A percentile compares a stretch with the other conserved stretches of the same genome.
These are phyloP conservation scores for Fusarium xyrophilum DNA, from an alignment of 2,329 filamentous ascomycete genomes.

Conservation along the genomic window DNA sequence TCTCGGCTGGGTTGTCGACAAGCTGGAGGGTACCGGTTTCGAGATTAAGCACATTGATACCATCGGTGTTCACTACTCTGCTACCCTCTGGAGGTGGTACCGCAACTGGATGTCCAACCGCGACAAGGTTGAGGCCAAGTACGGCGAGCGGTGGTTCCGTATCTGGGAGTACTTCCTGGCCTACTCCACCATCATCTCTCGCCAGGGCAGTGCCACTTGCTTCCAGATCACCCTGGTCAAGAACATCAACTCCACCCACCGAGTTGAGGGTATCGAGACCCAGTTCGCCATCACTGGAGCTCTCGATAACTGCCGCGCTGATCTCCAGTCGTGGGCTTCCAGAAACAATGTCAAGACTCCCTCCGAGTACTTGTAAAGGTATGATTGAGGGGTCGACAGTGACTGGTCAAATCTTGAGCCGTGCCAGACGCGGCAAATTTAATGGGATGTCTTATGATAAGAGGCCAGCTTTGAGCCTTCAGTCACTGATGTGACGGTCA, in stretches of 20 bases:
- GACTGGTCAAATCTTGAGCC: background rate
- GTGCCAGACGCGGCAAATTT: background rate
- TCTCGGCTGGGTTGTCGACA: conserved; percentile 84
- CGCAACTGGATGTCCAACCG: conserved; percentile 96
- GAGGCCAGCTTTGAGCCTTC: background rate
- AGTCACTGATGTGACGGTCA: background rate
- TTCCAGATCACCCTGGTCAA: conserved; percentile 90
- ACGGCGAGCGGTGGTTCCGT: conserved; percentile 93
- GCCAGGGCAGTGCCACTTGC: conserved; percentile 86
- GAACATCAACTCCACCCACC: conserved; percentile 91
- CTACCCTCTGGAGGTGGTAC: conserved; percentile 98
- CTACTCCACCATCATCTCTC: conserved; percentile 82
- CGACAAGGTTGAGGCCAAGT: conserved; percentile 93
- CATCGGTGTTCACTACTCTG: conserved; percentile 94
- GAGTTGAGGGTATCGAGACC: conserved; percentile 74
- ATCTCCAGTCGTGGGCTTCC: conserved; percentile 46
- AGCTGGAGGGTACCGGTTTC: conserved; percentile 72
- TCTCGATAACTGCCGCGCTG: conserved; percentile 48
- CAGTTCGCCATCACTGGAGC: conserved; percentile 76
- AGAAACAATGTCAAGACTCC: conserved; percentile 49
- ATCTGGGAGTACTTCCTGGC: conserved; percentile 96
- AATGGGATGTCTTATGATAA: background rate
- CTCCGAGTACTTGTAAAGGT: conserved; percentile 40
- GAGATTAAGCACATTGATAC: conserved; percentile 94
- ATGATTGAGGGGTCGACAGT: background rate